A percentile compares a stretch with the other conserved stretches of the same genome.
phyloP scores from a whole-genome alignment of 1,139 yeast genomes.

The Geotrichum aggregatum region DNA sequence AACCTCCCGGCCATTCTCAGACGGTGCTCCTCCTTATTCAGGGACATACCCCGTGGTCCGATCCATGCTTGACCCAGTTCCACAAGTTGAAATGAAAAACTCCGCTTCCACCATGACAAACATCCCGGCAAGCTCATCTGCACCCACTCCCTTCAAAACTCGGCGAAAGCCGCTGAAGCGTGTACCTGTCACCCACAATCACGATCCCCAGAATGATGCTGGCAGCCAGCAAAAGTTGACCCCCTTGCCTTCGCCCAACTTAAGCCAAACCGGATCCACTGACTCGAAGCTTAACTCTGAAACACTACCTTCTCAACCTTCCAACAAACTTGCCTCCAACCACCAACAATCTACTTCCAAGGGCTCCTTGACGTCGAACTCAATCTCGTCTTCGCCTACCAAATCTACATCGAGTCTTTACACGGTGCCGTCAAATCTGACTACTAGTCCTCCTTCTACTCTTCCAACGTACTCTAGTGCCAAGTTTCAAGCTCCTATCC shows the following conservation, averaged over 20 bases:
- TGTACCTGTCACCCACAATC: constrained; percentile 13
- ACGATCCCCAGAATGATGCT: not conserved
- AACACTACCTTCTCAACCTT: not conserved
- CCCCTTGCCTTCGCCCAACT: not conserved
- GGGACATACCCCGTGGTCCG: not conserved
- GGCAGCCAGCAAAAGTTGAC: constrained; percentile 4
- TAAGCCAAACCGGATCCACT: not conserved
- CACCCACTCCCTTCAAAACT: not conserved
- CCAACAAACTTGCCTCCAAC: not conserved
- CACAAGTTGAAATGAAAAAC: not conserved
- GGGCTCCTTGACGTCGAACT: constrained; percentile 6
- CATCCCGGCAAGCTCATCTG: not conserved
- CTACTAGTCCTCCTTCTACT: not conserved
- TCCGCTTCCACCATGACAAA: not conserved
- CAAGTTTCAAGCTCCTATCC: not conserved
- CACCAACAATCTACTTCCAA: constrained; percentile 4
- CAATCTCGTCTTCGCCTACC: constrained; percentile 9
- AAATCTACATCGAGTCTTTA: constrained; percentile 5
- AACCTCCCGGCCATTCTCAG: not conserved
- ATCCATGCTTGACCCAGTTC: constrained; percentile 1
- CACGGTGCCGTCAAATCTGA: constrained; percentile 7
- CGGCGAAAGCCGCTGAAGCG: constrained; percentile 15
- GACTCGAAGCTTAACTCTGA: not conserved
- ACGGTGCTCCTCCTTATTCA: not conserved
- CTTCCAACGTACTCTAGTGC: not conserved